Conservation (phyloP, 495 filamentous ascomycete genomes). For the Polyplosphaeria fusca region DNA sequence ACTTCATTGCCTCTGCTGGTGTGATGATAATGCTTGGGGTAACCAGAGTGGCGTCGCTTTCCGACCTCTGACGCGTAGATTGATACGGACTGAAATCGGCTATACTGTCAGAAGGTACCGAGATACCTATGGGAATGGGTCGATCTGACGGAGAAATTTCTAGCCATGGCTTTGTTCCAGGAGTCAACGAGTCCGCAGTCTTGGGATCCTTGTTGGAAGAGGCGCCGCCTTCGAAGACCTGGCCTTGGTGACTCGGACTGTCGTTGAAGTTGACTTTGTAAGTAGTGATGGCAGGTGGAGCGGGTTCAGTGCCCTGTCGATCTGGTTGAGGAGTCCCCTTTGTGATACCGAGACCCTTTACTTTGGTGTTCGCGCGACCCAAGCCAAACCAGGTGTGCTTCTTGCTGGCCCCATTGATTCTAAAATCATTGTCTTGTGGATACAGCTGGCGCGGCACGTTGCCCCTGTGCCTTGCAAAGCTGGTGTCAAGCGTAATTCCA, state of each 20-base stretch:
- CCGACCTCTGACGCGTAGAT: conserved; percentile 20
- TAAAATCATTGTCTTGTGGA: conserved; percentile 28
- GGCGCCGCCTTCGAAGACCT: background rate
- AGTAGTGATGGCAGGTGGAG: background rate
- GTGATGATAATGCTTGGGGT: conserved; percentile 65
- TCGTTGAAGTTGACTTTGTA: background rate
- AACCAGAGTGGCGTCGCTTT: conserved; percentile 35
- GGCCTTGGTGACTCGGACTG: background rate
- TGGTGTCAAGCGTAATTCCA: conserved; percentile 38
- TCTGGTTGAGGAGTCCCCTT: conserved; percentile 25
- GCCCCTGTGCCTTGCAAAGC: conserved; percentile 32
- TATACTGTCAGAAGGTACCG: conserved; percentile 60
- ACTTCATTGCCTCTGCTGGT: conserved; percentile 57
- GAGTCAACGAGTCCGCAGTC: conserved; percentile 9
- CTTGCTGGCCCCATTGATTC: conserved; percentile 11
- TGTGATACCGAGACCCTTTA: conserved; percentile 22
- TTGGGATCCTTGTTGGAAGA: conserved; percentile 10
- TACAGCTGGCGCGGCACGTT: conserved; percentile 35
- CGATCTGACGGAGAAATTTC: conserved; percentile 73
- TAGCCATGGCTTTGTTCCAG: conserved; percentile 14
- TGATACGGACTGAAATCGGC: conserved; percentile 40
- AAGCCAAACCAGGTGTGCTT: conserved; percentile 27
- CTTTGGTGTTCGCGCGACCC: conserved; percentile 5
- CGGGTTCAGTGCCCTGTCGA: background rate
- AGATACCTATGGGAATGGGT: conserved; percentile 76